Evolutionary conservation across 139 green algal genomes (phyloP), one percentile per base, ranked within the genome.

Genomic region (Chlamydomonas asymmetrica): DNA sequence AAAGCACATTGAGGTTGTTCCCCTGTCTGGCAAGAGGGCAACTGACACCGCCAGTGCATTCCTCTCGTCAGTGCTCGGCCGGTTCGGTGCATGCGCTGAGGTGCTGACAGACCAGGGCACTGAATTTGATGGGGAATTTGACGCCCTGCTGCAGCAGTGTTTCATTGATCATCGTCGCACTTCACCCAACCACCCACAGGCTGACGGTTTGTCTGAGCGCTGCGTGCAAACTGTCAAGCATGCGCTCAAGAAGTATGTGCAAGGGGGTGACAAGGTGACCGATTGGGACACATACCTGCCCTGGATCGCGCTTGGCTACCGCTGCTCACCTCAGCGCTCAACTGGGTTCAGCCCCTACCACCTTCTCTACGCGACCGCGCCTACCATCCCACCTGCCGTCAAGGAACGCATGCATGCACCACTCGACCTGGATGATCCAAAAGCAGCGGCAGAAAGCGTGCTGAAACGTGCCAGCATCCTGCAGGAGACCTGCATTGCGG

Each of bases 111-210:
- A 87, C 41, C 40, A 67, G 27, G 82, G 77, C 27, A 37, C 66
- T 22, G 77, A 82, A 6, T 87, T 74, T 13, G 35, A 67, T 13
- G 74, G 63, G 18, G 71, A 75, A 27, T 87, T 87, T 69, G 57
- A 43, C 27, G 50, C n/a, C 18, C 35, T 84, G 32, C 56, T 82
- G 9, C 6, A 56, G 3, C 29, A 52, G 1, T 37, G n/a, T 1
- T 34, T 83, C 10, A 83, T 86, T 5, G 76, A 78, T 39, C 75
- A 86, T 16, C 45, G 80, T 18, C n/a, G 25, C 3, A 86, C 80
- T 7, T 52, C 68, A 3, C 25, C 76, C 4, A 34, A 76, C 18
- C 56, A 79, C 48, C 78, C 78, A 0, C 64, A 87, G 45, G 72
- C 63, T 1, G 73, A 87, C 27, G 76, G 82, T 1, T 52, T 82